Conservation (phyloP, 768 basidiomycete species). For the Hypsizygus marmoreus region DNA sequence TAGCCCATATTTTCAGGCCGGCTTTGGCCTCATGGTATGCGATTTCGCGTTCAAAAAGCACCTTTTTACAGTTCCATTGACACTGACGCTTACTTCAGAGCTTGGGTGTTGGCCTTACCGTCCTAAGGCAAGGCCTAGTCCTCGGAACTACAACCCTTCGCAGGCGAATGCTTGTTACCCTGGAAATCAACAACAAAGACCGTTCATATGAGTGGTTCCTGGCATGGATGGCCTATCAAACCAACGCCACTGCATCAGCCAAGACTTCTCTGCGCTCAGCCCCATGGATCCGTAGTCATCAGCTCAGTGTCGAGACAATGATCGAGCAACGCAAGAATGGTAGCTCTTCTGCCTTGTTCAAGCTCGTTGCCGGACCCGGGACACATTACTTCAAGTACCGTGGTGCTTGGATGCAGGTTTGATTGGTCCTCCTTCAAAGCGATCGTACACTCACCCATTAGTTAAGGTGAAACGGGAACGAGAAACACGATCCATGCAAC, state of each 20-base stretch:
- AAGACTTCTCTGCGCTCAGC: constrained; percentile 25
- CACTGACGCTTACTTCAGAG: constrained; percentile 53
- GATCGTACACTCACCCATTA: constrained; percentile 8
- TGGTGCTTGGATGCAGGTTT: constrained; percentile 95
- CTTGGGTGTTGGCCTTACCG: constrained; percentile 82
- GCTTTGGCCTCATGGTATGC: constrained; percentile 93
- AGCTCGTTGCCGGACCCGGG: constrained; percentile 94
- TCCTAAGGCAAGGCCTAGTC: constrained; percentile 68
- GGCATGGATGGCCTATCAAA: constrained; percentile 88
- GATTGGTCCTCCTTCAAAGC: constrained; percentile 9
- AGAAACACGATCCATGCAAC: constrained; percentile 88
- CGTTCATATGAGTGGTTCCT: constrained; percentile 96
- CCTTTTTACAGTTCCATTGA: constrained; percentile 4
- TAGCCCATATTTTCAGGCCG: constrained; percentile 97
- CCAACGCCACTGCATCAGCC: constrained; percentile 32
- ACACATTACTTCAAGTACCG: constrained; percentile 89
- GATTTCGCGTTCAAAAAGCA: not conserved
- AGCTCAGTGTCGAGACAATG: constrained; percentile 92
- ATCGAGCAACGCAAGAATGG: constrained; percentile 91
- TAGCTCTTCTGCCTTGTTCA: constrained; percentile 86
- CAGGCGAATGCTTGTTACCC: constrained; percentile 87
- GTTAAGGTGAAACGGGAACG: constrained; percentile 89
- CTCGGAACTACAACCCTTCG: constrained; percentile 76
- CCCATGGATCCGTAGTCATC: constrained; percentile 77
- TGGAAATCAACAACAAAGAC: constrained; percentile 97